phyloP scores from a whole-genome alignment of 768 basidiomycete genomes.

The Pleurotus tuoliensis region DNA sequence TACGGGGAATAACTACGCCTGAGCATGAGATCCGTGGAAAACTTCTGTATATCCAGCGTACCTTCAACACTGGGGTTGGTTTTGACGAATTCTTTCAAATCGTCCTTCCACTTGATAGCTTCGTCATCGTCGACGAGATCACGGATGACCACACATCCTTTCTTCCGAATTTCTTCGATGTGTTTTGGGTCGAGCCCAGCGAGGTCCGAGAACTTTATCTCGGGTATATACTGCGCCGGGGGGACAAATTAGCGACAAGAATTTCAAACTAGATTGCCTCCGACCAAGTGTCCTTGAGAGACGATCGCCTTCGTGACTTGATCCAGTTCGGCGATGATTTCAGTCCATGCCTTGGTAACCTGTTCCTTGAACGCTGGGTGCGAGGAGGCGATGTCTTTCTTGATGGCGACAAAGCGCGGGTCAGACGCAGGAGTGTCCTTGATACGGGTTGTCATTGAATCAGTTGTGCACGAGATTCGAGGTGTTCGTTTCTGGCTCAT shows the following conservation, averaged over 20 bases:
- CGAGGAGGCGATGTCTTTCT: conserved; percentile 48
- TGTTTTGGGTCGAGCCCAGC: conserved; percentile 40
- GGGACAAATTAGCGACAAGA: not conserved
- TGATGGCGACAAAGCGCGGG: conserved; percentile 52
- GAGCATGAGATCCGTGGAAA: not conserved
- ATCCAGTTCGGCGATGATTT: conserved; percentile 15
- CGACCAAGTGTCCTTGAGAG: not conserved
- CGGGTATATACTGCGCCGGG: conserved; percentile 49
- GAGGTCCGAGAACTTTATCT: conserved; percentile 55
- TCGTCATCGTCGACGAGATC: conserved; percentile 55
- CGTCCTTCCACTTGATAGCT: conserved; percentile 55
- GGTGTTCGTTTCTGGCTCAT: too few species aligned
- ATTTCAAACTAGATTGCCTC: not conserved
- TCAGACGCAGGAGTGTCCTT: not conserved
- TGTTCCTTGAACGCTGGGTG: conserved; percentile 48
- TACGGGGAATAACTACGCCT: conserved; percentile 43
- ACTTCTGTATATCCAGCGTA: conserved; percentile 13
- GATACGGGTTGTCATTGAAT: too few species aligned
- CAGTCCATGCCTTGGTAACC: conserved; percentile 56
- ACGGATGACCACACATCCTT: conserved; percentile 58
- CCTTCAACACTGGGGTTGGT: conserved; percentile 56
- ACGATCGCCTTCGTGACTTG: not conserved
- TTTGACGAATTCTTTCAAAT: conserved; percentile 51
- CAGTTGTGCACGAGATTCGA: too few species aligned
- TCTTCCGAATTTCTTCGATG: conserved; percentile 45